phyloP scores from a whole-genome alignment of 129 eudicot species.

The Heracleum sosnowskyi region DNA sequence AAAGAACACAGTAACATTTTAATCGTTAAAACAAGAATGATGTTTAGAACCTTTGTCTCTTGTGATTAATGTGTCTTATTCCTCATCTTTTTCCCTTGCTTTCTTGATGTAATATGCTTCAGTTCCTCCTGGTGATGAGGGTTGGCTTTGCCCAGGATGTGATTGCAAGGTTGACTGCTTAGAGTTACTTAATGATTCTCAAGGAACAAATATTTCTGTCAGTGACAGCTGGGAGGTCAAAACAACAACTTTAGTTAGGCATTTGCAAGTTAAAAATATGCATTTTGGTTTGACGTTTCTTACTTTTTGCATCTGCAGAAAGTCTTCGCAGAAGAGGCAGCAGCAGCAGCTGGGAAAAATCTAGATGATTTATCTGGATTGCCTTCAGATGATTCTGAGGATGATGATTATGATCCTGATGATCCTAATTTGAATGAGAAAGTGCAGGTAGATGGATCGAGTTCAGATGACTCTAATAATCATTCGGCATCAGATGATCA shows the following conservation, averaged over 20 bases:
- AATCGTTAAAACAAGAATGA: conserved; percentile 8
- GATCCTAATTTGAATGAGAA: conserved; percentile 35
- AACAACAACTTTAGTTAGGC: neutral
- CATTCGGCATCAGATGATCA: conserved; percentile 65
- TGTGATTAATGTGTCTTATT: neutral
- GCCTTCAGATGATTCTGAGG: conserved; percentile 93
- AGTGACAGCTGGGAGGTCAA: conserved; percentile 84
- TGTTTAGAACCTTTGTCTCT: neutral
- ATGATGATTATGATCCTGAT: conserved; percentile 82
- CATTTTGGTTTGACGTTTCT: conserved; percentile 19
- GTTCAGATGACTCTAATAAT: conserved; percentile 67
- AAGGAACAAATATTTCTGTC: conserved; percentile 46
- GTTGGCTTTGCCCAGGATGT: conserved; percentile 98
- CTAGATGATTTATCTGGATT: conserved; percentile 45
- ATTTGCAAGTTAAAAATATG: neutral
- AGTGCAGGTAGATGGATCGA: conserved; percentile 51
- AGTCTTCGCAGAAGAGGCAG: conserved; percentile 75
- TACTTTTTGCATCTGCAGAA: conserved; percentile 41
- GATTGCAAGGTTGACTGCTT: conserved; percentile 89
- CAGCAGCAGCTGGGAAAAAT: conserved; percentile 44
- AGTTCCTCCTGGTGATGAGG: conserved; percentile 97
- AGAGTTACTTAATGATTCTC: conserved; percentile 65
- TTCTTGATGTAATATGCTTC: conserved; percentile 11
- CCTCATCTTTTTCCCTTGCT: neutral
- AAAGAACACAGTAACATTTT: conserved; percentile 64